Evolutionary conservation across 352 stramenopile species (phyloP).

Genomic region (Phytopythium montanum): DNA sequence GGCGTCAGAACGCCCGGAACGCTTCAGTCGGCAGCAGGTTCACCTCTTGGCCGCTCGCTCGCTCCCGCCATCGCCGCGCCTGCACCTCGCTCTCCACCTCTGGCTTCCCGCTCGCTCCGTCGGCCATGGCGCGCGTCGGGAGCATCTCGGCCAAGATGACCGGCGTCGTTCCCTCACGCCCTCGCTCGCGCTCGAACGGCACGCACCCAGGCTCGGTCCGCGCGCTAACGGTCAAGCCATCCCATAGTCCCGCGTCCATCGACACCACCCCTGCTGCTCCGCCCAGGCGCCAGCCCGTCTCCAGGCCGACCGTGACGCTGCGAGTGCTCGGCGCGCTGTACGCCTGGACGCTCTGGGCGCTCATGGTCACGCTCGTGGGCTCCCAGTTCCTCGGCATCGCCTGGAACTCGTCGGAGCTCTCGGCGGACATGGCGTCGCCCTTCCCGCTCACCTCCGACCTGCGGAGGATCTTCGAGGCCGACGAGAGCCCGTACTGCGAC

Average conservation of each 20-base stretch:
- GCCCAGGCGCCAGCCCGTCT: background rate
- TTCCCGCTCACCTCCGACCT: background rate
- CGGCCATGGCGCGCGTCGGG: background rate
- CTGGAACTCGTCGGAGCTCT: conserved; percentile 1
- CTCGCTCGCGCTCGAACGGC: background rate
- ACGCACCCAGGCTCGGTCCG: background rate
- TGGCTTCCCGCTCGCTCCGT: background rate
- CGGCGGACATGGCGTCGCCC: background rate
- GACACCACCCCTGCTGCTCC: background rate
- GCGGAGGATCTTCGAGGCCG: conserved; percentile 3
- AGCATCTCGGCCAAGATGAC: background rate
- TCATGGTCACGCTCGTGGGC: background rate
- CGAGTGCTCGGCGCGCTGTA: conserved; percentile 11
- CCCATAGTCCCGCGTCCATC: background rate
- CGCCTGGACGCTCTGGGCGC: background rate
- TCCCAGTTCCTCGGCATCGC: conserved; percentile 8
- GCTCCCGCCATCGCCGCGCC: too few relatives aligned
- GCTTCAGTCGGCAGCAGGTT: background rate
- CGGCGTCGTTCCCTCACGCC: background rate
- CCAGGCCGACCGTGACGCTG: background rate
- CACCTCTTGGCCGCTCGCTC: background rate
- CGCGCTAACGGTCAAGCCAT: too few relatives aligned
- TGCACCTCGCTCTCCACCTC: background rate
- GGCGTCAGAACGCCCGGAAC: background rate
- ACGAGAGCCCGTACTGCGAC: conserved; percentile 16